Evolutionary conservation across 139 green algal species (phyloP).

Genomic region (Chlamydomonas sp.): DNA sequence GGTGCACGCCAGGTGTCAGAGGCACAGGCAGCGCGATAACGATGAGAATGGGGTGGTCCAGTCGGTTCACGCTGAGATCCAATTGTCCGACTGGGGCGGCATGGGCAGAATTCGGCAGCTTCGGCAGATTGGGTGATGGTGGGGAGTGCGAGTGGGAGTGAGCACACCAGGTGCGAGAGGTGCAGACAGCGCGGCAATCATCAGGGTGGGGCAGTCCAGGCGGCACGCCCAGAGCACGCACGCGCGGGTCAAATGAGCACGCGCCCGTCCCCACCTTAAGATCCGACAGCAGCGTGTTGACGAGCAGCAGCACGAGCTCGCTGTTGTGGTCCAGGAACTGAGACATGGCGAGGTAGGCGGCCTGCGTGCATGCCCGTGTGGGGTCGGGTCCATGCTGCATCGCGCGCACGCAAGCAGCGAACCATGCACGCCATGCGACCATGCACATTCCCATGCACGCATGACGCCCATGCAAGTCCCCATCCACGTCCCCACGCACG

Average conservation of each 20-base stretch:
- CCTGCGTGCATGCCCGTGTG: conserved; percentile 34
- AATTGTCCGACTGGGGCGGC: conserved; percentile 11
- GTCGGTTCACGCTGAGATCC: background rate
- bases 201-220: background rate
- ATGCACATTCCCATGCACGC: too few relatives aligned
- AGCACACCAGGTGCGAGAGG: too few relatives aligned
- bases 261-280: too few relatives aligned
- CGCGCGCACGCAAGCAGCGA: background rate
- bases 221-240: conserved; percentile 21
- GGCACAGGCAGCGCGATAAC: background rate
- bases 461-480: too few relatives aligned
- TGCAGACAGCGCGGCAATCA: background rate
- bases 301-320: conserved; percentile 89
- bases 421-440: too few relatives aligned
- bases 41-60: background rate
- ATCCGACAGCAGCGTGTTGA: conserved; percentile 92
- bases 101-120: too few relatives aligned
- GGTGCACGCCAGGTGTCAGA: too few relatives aligned
- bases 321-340: conserved; percentile 86
- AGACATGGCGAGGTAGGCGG: conserved; percentile 83
- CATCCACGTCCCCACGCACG: too few relatives aligned
- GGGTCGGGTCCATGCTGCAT: background rate
- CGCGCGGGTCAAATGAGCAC: conserved; percentile 86
- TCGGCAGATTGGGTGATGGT: too few relatives aligned
- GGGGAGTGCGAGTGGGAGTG: too few relatives aligned